Percentiles rank a stretch among this genome's conserved stretches.
These are phyloP conservation scores for Saccharum spontaneum DNA, from an alignment of 176 grass and related monocot species.

Conservation along the genomic window DNA sequence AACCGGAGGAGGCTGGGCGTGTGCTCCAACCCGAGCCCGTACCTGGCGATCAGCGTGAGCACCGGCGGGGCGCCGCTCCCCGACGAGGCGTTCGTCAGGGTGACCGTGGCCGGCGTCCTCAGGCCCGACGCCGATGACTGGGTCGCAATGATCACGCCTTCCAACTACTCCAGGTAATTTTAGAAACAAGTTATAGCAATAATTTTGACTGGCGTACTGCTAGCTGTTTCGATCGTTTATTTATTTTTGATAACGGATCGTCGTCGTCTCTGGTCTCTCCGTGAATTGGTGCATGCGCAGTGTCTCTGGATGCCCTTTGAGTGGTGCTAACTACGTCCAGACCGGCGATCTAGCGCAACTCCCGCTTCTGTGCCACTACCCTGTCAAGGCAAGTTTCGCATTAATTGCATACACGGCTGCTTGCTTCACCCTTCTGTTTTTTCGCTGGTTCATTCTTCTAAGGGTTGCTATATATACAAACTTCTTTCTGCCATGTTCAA, in stretches of 20 bases:
- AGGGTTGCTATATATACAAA: neutral
- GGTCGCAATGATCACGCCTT: conserved; percentile 89
- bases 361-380: conserved; percentile 86
- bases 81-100: conserved; percentile 58
- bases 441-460: neutral
- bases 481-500: neutral
- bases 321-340: conserved; percentile 42
- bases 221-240: neutral
- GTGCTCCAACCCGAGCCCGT: conserved; percentile 47
- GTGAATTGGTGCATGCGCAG: conserved; percentile 33
- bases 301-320: conserved; percentile 53
- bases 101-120: conserved; percentile 58
- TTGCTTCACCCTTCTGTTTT: neutral
- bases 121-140: conserved; percentile 48
- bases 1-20: conserved; percentile 56
- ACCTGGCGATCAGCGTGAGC: conserved; percentile 49
- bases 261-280: neutral
- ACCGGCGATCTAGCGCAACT: conserved; percentile 66
- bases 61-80: conserved; percentile 32
- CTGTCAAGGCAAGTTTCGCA: conserved; percentile 62
- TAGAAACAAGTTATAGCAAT: neutral
- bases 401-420: neutral
- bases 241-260: neutral
- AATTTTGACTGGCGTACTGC: neutral
- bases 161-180: conserved; percentile 58